A percentile compares a stretch with the other conserved stretches of the same genome.
Evolutionary conservation across 2,329 filamentous ascomycete species (phyloP).

Genomic region (Pseudogymnoascus sp.): DNA sequence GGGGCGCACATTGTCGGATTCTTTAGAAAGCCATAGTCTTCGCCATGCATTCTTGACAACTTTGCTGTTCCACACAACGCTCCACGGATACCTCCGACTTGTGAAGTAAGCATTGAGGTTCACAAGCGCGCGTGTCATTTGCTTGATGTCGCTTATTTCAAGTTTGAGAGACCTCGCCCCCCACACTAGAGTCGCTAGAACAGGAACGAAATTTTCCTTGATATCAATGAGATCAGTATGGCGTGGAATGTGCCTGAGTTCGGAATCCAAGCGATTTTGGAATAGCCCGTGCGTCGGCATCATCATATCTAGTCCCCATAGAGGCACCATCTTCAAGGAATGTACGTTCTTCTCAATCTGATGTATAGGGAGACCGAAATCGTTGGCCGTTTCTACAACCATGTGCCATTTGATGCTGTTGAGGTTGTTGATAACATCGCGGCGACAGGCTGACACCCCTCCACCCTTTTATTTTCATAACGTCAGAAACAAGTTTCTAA

Average conservation of each 20-base stretch:
- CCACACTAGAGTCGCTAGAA: constrained; percentile 36
- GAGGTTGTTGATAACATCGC: constrained; percentile 46
- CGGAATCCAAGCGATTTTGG: constrained; percentile 42
- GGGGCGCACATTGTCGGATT: constrained; percentile 27
- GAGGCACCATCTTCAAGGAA: constrained; percentile 44
- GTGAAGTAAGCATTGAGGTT: constrained; percentile 42
- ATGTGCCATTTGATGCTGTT: constrained; percentile 46
- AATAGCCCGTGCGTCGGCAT: constrained; percentile 46
- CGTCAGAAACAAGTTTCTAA: too few relatives aligned
- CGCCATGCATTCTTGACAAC: constrained; percentile 38
- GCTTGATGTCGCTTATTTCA: constrained; percentile 33
- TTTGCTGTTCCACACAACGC: constrained; percentile 34
- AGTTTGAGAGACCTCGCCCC: constrained; percentile 37
- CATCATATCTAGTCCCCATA: constrained; percentile 46
- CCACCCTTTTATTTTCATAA: constrained; percentile 22
- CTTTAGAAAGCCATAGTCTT: constrained; percentile 37
- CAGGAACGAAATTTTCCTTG: constrained; percentile 37
- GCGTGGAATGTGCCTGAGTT: constrained; percentile 35
- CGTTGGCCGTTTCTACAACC: constrained; percentile 45
- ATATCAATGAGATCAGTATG: constrained; percentile 34
- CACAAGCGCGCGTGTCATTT: constrained; percentile 37
- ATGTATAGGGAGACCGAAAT: constrained; percentile 46
- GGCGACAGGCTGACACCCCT: constrained; percentile 46
- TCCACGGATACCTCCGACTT: constrained; percentile 38
- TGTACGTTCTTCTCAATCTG: constrained; percentile 48